These are phyloP conservation scores for Backusella parvicylindrica DNA, from an alignment of 192 early-diverging fungal species.

Conservation along the genomic window DNA sequence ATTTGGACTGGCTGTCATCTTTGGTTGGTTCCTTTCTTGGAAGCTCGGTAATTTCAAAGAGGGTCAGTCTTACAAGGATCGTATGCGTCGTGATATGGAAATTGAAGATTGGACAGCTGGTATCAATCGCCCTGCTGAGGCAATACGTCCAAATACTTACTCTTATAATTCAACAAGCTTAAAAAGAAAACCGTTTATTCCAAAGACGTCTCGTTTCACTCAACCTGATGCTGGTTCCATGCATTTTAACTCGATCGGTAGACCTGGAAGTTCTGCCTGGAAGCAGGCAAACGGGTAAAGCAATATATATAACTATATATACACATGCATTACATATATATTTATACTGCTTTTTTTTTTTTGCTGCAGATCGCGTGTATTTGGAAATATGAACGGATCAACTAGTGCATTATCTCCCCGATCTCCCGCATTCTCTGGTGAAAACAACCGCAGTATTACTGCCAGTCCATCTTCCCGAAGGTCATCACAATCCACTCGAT, in stretches of 20 bases:
- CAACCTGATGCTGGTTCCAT: slow-evolving; percentile 28
- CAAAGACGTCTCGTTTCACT: slow-evolving; percentile 32
- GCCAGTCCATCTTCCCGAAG: slow-evolving; percentile 10
- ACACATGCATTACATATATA: background rate
- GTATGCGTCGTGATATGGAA: slow-evolving; percentile 62
- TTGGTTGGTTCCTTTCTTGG: slow-evolving; percentile 80
- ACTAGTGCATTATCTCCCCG: background rate
- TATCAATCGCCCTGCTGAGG: slow-evolving; percentile 54
- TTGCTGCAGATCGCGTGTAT: slow-evolving; percentile 1
- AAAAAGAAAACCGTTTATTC: slow-evolving; percentile 17
- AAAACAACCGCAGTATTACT: slow-evolving; percentile 2
- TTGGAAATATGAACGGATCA: background rate
- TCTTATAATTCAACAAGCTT: background rate
- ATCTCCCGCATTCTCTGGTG: background rate
- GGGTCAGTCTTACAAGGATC: slow-evolving; percentile 60
- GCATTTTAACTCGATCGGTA: slow-evolving; percentile 22
- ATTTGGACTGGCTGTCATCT: slow-evolving; percentile 74
- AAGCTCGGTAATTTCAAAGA: slow-evolving; percentile 70
- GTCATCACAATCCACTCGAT: slow-evolving; percentile 20
- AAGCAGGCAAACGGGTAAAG: slow-evolving; percentile 17
- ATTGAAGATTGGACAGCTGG: slow-evolving; percentile 76
- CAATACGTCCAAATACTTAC: slow-evolving; percentile 16
- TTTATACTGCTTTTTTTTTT: slow-evolving; percentile 1
- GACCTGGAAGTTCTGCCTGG: slow-evolving; percentile 22
- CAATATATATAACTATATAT: background rate